These are phyloP conservation scores for Neurospora hispaniola DNA, from an alignment of 495 filamentous ascomycete species.

Conservation along the genomic window DNA sequence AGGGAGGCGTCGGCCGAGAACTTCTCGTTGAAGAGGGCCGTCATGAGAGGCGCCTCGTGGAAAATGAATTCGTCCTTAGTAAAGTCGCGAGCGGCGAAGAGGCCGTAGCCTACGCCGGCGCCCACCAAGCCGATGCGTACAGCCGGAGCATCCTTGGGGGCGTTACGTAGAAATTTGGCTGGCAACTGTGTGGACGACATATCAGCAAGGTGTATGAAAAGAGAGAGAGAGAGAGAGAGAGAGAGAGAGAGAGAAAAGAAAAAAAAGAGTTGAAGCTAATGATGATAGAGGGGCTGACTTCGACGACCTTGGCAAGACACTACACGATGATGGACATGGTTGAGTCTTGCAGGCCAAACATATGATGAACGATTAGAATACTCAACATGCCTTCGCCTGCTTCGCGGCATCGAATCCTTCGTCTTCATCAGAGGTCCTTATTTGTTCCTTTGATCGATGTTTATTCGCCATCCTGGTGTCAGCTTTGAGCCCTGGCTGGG, in stretches of 20 bases:
- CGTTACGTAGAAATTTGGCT: not conserved
- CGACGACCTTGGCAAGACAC: not conserved
- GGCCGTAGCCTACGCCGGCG: constrained; percentile 16
- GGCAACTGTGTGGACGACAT: constrained; percentile 4
- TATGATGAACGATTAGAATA: not conserved
- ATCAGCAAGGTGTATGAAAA: no score
- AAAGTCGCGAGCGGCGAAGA: constrained; percentile 20
- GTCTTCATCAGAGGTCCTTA: not conserved
- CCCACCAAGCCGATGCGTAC: constrained; percentile 14
- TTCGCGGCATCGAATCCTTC: constrained; percentile 20
- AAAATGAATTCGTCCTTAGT: constrained; percentile 17
- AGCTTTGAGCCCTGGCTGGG: constrained; percentile 1
- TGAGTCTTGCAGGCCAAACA: not conserved
- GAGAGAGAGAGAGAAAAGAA: no score
- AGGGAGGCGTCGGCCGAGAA: constrained; percentile 3
- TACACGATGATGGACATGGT: not conserved
- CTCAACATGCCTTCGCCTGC: constrained; percentile 10
- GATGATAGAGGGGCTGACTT: not conserved
- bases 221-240: no score
- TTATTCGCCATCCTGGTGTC: constrained; percentile 13
- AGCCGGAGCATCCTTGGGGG: constrained; percentile 10
- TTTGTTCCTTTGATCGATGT: not conserved
- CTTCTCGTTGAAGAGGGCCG: constrained; percentile 14
- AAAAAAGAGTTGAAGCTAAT: not conserved
- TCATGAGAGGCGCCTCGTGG: constrained; percentile 17